phyloP scores from a whole-genome alignment of 2,329 filamentous ascomycete genomes.

The Fusarium sp. region DNA sequence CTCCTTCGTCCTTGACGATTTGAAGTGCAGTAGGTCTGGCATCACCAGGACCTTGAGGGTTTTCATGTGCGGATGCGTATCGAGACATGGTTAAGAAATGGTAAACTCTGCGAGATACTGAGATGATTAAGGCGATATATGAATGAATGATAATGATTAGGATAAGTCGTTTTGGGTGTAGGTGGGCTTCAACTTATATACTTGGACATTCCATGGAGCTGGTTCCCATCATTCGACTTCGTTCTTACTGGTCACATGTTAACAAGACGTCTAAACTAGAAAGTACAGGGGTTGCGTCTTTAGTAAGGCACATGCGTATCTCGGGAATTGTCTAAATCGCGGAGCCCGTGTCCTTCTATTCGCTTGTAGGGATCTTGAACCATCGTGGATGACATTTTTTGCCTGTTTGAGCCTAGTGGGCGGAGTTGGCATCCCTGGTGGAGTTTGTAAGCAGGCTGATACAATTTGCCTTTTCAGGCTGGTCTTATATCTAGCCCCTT shows the following conservation, averaged over 20 bases:
- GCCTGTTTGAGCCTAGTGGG: slow-evolving; percentile 29
- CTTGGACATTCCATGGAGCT: no score
- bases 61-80: slow-evolving; percentile 30
- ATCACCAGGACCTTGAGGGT: slow-evolving; percentile 56
- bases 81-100: slow-evolving; percentile 11
- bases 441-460: slow-evolving; percentile 32
- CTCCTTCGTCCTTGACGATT: slow-evolving; percentile 57
- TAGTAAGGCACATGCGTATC: neutral
- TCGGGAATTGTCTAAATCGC: no score
- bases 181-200: slow-evolving; percentile 3
- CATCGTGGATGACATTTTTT: slow-evolving; percentile 32
- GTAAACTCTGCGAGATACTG: neutral
- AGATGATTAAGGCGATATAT: no score
- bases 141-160: no score
- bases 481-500: neutral
- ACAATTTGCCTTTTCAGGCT: slow-evolving; percentile 16
- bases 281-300: no score
- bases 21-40: slow-evolving; percentile 59
- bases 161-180: no score
- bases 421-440: slow-evolving; percentile 6
- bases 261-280: no score
- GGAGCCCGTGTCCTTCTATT: no score
- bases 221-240: no score
- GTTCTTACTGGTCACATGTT: no score
- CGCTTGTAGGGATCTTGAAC: neutral